Percentiles rank a stretch among this genome's conserved stretches.
phyloP scores from a whole-genome alignment of 2,329 filamentous ascomycete species.

The Leptosphaerulina australis region DNA sequence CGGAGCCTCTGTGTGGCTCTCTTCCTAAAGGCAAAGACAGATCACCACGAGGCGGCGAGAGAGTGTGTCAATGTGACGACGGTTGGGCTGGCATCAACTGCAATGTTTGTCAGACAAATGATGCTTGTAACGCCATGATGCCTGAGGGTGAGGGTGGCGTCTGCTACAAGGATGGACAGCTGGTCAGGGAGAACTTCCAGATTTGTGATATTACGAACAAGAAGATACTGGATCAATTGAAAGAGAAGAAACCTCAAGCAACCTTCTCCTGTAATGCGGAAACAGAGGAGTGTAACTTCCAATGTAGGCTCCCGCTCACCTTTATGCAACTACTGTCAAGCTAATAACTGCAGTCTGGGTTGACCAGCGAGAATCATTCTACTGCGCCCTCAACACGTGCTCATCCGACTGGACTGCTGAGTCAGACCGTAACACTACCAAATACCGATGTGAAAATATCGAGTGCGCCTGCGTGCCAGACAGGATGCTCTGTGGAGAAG shows the following conservation, averaged over 20 bases:
- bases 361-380: constrained; percentile 91
- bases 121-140: constrained; percentile 88
- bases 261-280: constrained; percentile 89
- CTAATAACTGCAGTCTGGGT: constrained; percentile 77
- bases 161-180: constrained; percentile 88
- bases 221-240: constrained; percentile 87
- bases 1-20: constrained; percentile 88
- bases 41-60: constrained; percentile 70
- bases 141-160: constrained; percentile 80
- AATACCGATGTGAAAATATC: constrained; percentile 83
- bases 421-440: constrained; percentile 76
- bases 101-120: constrained; percentile 83
- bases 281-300: constrained; percentile 83
- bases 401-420: constrained; percentile 71
- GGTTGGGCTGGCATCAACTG: constrained; percentile 98
- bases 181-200: constrained; percentile 94
- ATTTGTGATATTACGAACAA: constrained; percentile 97
- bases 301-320: constrained; percentile 67
- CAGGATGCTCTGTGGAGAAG: constrained; percentile 91
- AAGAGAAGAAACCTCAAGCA: constrained; percentile 84
- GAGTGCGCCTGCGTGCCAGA: constrained; percentile 86
- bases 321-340: not conserved
- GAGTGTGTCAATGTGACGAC: constrained; percentile 80
- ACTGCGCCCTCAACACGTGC: constrained; percentile 86
- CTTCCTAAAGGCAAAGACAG: constrained; percentile 78